phyloP scores from a whole-genome alignment of 768 basidiomycete species.

The Royoungia palumana region DNA sequence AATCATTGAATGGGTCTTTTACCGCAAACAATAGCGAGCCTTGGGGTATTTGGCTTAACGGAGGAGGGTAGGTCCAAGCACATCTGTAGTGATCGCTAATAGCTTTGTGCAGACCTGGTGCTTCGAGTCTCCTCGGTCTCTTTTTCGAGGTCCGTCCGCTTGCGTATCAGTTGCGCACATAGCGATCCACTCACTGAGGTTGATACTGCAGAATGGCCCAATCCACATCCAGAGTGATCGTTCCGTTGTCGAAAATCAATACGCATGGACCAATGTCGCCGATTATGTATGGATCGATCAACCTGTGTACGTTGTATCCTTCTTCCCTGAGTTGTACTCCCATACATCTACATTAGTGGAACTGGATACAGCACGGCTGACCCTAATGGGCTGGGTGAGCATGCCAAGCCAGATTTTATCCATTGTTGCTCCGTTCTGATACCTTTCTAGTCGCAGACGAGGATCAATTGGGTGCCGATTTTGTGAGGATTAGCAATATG shows the following conservation, averaged over 20 bases:
- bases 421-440: background rate
- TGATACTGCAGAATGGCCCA: conserved; percentile 55
- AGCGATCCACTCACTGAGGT: background rate
- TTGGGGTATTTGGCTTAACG: conserved; percentile 73
- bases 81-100: background rate
- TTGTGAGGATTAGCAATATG: background rate
- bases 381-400: background rate
- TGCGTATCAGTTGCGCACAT: background rate
- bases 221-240: conserved; percentile 53
- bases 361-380: background rate
- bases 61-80: conserved; percentile 52
- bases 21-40: conserved; percentile 46
- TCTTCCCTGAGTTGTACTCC: too few relatives aligned
- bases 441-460: background rate
- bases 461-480: background rate
- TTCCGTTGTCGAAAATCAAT: conserved; percentile 43
- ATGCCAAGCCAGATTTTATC: too few relatives aligned
- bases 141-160: conserved; percentile 51
- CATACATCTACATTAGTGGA: background rate
- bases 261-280: conserved; percentile 55
- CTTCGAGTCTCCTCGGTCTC: conserved; percentile 61
- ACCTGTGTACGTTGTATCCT: conserved; percentile 44
- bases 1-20: conserved; percentile 53
- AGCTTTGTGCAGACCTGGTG: conserved; percentile 47
- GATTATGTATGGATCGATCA: conserved; percentile 68